A percentile compares a stretch with the other conserved stretches of the same genome.
These are phyloP conservation scores for Bullera alba DNA, from an alignment of 768 basidiomycete species.

Conservation along the genomic window DNA sequence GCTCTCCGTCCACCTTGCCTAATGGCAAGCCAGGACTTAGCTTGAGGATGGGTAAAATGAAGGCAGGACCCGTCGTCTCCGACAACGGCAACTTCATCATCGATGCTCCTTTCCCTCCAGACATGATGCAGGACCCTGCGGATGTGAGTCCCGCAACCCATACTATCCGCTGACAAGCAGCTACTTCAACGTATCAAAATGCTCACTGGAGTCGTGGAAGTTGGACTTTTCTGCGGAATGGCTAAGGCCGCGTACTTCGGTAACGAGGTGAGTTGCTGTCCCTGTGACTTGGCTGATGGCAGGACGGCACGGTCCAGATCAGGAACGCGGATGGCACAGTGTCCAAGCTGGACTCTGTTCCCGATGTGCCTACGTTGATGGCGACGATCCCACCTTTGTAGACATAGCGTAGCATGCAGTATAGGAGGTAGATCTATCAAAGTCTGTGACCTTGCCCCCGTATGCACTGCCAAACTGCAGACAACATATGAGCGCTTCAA, in stretches of 20 bases:
- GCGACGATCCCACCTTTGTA: background rate
- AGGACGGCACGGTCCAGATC: constrained; percentile 34
- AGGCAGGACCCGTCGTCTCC: constrained; percentile 86
- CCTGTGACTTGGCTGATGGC: background rate
- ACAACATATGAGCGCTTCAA: too few relatives aligned
- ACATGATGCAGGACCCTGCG: constrained; percentile 61
- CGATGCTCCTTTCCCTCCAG: constrained; percentile 79
- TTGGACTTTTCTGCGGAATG: constrained; percentile 89
- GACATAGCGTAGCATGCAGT: too few relatives aligned
- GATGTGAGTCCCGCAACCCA: constrained; percentile 48
- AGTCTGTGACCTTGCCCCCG: too few relatives aligned
- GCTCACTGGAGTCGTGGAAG: constrained; percentile 97
- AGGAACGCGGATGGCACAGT: constrained; percentile 21
- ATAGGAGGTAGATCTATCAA: too few relatives aligned
- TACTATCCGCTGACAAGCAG: constrained; percentile 46
- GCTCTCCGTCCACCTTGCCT: constrained; percentile 32
- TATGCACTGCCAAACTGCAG: too few relatives aligned
- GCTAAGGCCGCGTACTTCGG: constrained; percentile 90
- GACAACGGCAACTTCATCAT: constrained; percentile 98
- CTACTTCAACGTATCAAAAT: constrained; percentile 77
- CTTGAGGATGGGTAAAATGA: constrained; percentile 85
- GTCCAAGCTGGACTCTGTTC: constrained; percentile 25
- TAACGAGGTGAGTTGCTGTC: constrained; percentile 31
- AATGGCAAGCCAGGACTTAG: constrained; percentile 52
- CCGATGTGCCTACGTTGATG: constrained; percentile 21